Evolutionary conservation across 805 yeast species (phyloP), one percentile per base, ranked within the genome.

Genomic region (Lachancea thermotolerans): DNA sequence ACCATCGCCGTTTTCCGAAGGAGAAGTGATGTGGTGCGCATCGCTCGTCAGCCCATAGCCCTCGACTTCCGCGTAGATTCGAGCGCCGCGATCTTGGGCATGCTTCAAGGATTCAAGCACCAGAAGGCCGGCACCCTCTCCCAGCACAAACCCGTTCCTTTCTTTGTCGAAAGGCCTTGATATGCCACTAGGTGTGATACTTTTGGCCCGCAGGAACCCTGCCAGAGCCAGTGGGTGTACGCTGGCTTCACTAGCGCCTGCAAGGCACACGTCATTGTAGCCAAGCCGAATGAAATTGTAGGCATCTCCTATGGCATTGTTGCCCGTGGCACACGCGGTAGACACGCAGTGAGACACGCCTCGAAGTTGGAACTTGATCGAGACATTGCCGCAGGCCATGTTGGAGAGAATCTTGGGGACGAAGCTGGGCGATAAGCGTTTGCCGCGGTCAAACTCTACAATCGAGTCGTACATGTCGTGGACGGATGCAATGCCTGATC

Each of bases 251-350:
- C 95, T 70, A 1, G 96, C 95, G n/a, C 99, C 99, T 8, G 95
- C 93, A 9, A 93, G 72, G 80, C 90, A 85, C 3, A 83, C 86
- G 53, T 89, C 82, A 10, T 91, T 87, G 66, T 85, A 83, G 3
- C 86, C 95, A 45, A 81, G 80, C 48, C 73, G 68, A 47, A 93
- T 86, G 55, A 90, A 82, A 56, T 90, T 77, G 53, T 73, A 77
- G 0, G 96, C 97, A 60, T 93, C 99, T 3, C 98, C 98, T 39
- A 93, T 82, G 0, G 96, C 77, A 58, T 93, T 95, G 27, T 84
- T 77, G 0, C 99, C 99, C 0, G 99, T 89, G 3, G 99, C 95
- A 69, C 99, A 93, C 0, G 99, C 99, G 0, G 98, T 89, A 1
- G 95, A 77, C 0, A 81, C 93, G 0, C 95, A 71, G 59, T 90